Evolutionary conservation across 495 filamentous ascomycete genomes (phyloP), one percentile per base, ranked within the genome.

Genomic region (Aspergillus steynii): DNA sequence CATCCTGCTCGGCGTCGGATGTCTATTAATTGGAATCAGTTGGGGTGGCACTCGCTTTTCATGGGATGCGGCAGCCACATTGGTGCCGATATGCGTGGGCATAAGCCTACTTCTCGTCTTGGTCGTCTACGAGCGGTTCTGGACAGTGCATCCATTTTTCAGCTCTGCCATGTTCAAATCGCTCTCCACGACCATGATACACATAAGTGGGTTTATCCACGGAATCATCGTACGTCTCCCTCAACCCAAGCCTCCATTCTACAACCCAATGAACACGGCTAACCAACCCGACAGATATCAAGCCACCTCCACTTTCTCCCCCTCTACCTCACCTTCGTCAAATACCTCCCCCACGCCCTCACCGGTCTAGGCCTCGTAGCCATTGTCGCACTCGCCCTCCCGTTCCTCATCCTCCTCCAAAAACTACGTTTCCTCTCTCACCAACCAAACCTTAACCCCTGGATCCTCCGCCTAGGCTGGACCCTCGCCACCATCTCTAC

Each of bases 241-340:
- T 7, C 29, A 26, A 27, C n/a, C 15, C 4, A 14, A 56, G 70
- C 15, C 27, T 65, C 65, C 37, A 29, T 34, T 20, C 48, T 50
- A 3, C 9, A 29, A 47, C n/a, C 31, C 8, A 47, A 20, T 52
- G 50, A 50, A 45, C 12, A 48, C 46, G 34, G 27, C 29, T 32
- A 61, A 68, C 58, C 54, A 32, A n/a, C 4, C 12, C 29, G 56
- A 0, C 65, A 82, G 61, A 68, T 83, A 15, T 77, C 77, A 48
- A 60, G 65, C 50, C 76, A 80, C 0, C 64, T 93, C 0, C 88
- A 90, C 63, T 88, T 83, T 55, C 71, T 88, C 32, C 80, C 88
- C 0, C 76, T 92, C 27, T 92, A 87, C 70, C 87, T 87, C 65
- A 74, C 85, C 55, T 80, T 84, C 8, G 80, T 88, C 29, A 83